Percentiles rank a stretch among this genome's conserved stretches.
phyloP scores from a whole-genome alignment of 2,329 filamentous ascomycete species.

The Colletotrichum sp. region DNA sequence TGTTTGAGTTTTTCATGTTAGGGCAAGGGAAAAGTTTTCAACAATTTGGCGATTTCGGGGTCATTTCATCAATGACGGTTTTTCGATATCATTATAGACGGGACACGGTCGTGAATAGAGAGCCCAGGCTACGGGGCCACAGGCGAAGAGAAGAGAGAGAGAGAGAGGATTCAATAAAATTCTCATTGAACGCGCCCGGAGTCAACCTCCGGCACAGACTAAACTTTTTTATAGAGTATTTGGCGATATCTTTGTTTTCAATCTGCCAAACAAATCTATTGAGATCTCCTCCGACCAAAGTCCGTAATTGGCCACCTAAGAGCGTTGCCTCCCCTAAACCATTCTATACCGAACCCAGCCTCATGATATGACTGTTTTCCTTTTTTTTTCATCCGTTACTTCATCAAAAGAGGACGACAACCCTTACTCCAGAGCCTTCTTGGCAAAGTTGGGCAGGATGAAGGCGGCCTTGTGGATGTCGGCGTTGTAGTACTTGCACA shows the following conservation, averaged over 20 bases:
- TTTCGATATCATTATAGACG: background rate
- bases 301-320: background rate
- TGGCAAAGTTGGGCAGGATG: slow-evolving; percentile 90
- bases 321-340: background rate
- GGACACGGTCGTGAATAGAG: background rate
- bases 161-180: background rate
- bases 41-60: background rate
- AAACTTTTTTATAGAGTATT: background rate
- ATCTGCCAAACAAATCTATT: background rate
- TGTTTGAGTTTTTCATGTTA: background rate
- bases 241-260: background rate
- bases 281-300: background rate
- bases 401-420: background rate
- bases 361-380: background rate
- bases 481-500: slow-evolving; percentile 97
- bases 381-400: background rate
- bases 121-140: background rate
- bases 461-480: slow-evolving; percentile 97
- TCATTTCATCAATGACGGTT: background rate
- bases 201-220: background rate
- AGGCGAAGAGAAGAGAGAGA: background rate
- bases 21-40: background rate
- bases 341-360: background rate
- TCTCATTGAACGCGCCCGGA: slow-evolving; percentile 2
- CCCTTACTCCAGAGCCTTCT: slow-evolving; percentile 69